Conservation (phyloP, 2,329 filamentous ascomycete species). For the Apiospora saccharicola region DNA sequence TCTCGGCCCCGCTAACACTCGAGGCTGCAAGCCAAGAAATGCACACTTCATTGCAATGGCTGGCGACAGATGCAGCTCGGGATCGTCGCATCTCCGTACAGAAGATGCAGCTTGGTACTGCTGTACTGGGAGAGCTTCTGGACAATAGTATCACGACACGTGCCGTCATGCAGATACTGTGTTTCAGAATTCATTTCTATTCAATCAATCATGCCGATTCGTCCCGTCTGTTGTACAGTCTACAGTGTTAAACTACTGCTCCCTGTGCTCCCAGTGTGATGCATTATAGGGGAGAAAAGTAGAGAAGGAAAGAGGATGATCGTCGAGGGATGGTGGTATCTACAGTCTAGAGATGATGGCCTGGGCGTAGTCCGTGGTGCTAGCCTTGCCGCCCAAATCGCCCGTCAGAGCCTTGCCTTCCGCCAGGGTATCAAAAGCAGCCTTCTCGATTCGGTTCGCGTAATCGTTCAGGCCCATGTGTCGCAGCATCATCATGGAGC, state of each 20-base stretch:
- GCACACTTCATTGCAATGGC: background rate
- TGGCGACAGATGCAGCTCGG: background rate
- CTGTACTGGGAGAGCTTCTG: background rate
- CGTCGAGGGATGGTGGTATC: constrained; percentile 17
- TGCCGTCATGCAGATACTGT: background rate
- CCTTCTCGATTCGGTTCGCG: constrained; percentile 88
- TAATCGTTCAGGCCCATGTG: constrained; percentile 93
- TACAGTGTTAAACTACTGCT: constrained; percentile 34
- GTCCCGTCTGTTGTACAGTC: constrained; percentile 40
- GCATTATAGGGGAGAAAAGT: constrained; percentile 34
- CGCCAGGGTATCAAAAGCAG: constrained; percentile 92
- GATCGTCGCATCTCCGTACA: background rate
- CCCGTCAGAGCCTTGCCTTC: constrained; percentile 97
- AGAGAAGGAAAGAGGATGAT: constrained; percentile 19
- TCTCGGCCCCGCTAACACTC: background rate
- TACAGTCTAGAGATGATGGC: constrained; percentile 82
- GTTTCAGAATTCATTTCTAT: constrained; percentile 20
- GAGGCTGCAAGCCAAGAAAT: background rate
- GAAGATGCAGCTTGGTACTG: background rate
- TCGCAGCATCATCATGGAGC: constrained; percentile 99
- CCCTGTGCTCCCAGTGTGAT: constrained; percentile 31
- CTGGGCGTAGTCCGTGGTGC: constrained; percentile 91
- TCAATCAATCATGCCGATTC: constrained; percentile 34
- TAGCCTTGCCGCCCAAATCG: constrained; percentile 94
- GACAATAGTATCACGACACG: background rate